Percentiles rank a stretch among this genome's conserved stretches.
Evolutionary conservation across 2,329 filamentous ascomycete genomes (phyloP).

Genomic region (Trichophyton simii): DNA sequence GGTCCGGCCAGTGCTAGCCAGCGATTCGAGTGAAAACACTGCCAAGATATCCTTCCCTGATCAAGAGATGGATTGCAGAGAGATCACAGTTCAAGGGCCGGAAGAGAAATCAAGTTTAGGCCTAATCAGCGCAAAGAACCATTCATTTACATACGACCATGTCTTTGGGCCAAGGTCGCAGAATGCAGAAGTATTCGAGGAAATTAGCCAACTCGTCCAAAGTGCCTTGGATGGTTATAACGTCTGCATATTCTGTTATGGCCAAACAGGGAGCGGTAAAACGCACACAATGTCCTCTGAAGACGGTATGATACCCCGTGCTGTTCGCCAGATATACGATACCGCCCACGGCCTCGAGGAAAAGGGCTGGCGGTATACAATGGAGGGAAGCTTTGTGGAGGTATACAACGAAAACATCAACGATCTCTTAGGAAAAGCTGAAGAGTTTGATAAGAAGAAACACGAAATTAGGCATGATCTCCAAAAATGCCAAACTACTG

Average conservation of each 20-base stretch:
- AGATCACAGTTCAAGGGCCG: slow-evolving; percentile 70
- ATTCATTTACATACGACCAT: slow-evolving; percentile 82
- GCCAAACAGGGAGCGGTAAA: slow-evolving; percentile 93
- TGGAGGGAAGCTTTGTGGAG: slow-evolving; percentile 91
- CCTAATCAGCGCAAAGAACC: slow-evolving; percentile 61
- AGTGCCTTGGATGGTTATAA: slow-evolving; percentile 95
- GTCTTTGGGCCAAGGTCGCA: slow-evolving; percentile 68
- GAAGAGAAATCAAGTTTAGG: slow-evolving; percentile 74
- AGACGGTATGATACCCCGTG: slow-evolving; percentile 90
- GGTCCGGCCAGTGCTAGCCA: slow-evolving; percentile 61
- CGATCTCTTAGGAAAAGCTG: slow-evolving; percentile 64
- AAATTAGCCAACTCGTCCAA: slow-evolving; percentile 94
- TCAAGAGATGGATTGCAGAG: slow-evolving; percentile 64
- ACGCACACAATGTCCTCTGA: slow-evolving; percentile 86
- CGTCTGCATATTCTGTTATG: slow-evolving; percentile 97
- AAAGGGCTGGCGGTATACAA: slow-evolving; percentile 87
- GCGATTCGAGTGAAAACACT: slow-evolving; percentile 46
- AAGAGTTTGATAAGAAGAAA: slow-evolving; percentile 65
- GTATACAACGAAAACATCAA: slow-evolving; percentile 98
- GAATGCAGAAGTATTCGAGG: slow-evolving; percentile 82
- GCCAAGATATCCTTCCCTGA: slow-evolving; percentile 74
- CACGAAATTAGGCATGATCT: slow-evolving; percentile 84
- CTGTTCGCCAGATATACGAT: slow-evolving; percentile 85
- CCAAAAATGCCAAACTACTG: slow-evolving; percentile 63
- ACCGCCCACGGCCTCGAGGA: slow-evolving; percentile 71